These are phyloP conservation scores for Pythium aquatile DNA, from an alignment of 352 stramenopile species.

Conservation along the genomic window DNA sequence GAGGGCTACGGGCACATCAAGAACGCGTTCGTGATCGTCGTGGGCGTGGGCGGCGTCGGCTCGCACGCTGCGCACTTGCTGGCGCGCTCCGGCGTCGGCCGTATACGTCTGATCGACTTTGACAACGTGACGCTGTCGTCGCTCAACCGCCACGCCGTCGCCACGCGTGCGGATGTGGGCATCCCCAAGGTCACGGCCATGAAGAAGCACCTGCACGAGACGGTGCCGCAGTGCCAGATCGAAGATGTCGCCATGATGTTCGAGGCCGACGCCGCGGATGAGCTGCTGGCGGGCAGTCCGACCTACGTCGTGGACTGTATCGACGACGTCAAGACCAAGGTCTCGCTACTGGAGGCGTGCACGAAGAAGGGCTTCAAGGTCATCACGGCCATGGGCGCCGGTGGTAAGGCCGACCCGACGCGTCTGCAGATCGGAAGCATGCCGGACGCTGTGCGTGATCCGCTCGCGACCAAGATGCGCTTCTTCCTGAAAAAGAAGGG, in stretches of 20 bases:
- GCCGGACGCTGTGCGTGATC: slow-evolving; percentile 92
- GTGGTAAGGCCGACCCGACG: slow-evolving; percentile 96
- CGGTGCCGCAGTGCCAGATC: slow-evolving; percentile 80
- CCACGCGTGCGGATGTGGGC: slow-evolving; percentile 95
- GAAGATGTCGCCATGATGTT: slow-evolving; percentile 93
- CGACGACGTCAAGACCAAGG: slow-evolving; percentile 98
- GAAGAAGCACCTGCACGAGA: slow-evolving; percentile 72
- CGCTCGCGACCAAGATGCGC: slow-evolving; percentile 94
- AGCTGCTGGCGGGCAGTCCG: slow-evolving; percentile 81
- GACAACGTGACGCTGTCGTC: slow-evolving; percentile 99
- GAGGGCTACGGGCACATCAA: slow-evolving; percentile 90
- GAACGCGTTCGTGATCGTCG: slow-evolving; percentile 91
- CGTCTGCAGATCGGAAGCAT: slow-evolving; percentile 96
- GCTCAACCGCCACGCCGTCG: slow-evolving; percentile 98
- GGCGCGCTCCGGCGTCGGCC: slow-evolving; percentile 92
- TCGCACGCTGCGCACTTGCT: slow-evolving; percentile 98
- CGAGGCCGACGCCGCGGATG: slow-evolving; percentile 60
- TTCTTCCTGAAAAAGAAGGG: slow-evolving; percentile 91
- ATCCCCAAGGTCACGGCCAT: slow-evolving; percentile 91
- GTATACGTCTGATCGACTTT: slow-evolving; percentile 98
- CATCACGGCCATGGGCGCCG: slow-evolving; percentile 91
- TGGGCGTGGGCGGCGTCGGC: slow-evolving; percentile 97
- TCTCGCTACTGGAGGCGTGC: slow-evolving; percentile 91
- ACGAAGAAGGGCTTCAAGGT: slow-evolving; percentile 72
- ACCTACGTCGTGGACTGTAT: slow-evolving; percentile 98